These are phyloP conservation scores for Leucaena leucocephala DNA, from an alignment of 306 rosid genomes.

Conservation along the genomic window DNA sequence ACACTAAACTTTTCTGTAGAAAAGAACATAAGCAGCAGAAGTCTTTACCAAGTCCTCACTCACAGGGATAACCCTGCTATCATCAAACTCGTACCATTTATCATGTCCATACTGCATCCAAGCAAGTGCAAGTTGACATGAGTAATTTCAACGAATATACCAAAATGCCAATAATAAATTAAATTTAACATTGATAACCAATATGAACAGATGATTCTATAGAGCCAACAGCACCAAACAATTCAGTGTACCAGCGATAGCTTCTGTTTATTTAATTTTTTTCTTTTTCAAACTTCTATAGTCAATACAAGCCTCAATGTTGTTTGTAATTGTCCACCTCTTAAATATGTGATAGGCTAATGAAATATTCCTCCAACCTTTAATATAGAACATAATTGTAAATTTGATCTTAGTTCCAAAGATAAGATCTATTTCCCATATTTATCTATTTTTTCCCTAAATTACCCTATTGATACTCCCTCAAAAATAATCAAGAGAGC, in stretches of 20 bases:
- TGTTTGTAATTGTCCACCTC: constrained; percentile 12
- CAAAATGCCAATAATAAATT: constrained; percentile 1
- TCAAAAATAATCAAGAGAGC: no score
- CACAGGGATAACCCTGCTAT: constrained; percentile 58
- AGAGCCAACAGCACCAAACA: background rate
- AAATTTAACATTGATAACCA: constrained; percentile 14
- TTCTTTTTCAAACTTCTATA: background rate
- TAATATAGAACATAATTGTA: no score
- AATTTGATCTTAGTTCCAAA: no score
- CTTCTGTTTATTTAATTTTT: background rate
- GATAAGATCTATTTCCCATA: no score
- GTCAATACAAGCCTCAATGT: constrained; percentile 10
- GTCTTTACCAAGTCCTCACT: constrained; percentile 56
- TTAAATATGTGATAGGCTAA: constrained; percentile 1
- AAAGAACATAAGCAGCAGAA: constrained; percentile 84
- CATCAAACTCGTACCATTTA: constrained; percentile 82
- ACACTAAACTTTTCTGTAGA: constrained; percentile 67
- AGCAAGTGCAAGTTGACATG: constrained; percentile 26
- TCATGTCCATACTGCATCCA: constrained; percentile 58
- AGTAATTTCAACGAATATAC: constrained; percentile 13
- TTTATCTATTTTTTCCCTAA: no score
- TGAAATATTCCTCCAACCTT: background rate
- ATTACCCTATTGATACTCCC: no score
- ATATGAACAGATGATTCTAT: background rate
- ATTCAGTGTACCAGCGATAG: background rate